A percentile compares a stretch with the other conserved stretches of the same genome.
phyloP scores from a whole-genome alignment of 2,329 filamentous ascomycete species.

The Colletotrichum sojae region DNA sequence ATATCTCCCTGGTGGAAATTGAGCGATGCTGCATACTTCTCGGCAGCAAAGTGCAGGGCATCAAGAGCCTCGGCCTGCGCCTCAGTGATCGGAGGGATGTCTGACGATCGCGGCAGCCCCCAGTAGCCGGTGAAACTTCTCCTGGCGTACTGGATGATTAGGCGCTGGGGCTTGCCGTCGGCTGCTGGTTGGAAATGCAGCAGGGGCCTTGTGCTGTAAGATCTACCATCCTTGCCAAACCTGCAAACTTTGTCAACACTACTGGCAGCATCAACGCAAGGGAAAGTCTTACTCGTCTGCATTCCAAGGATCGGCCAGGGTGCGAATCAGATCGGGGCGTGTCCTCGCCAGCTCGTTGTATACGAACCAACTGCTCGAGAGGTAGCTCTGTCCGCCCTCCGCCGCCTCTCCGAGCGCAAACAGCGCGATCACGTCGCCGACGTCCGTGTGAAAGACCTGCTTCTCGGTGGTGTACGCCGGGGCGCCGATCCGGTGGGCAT shows the following conservation, averaged over 20 bases:
- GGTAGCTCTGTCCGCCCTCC: constrained; percentile 69
- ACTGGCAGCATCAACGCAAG: no score
- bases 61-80: constrained; percentile 68
- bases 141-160: constrained; percentile 73
- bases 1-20: constrained; percentile 67
- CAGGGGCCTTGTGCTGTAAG: constrained; percentile 65
- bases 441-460: constrained; percentile 75
- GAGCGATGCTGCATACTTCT: constrained; percentile 60
- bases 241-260: constrained; percentile 48
- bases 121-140: constrained; percentile 72
- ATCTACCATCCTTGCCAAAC: constrained; percentile 63
- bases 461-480: constrained; percentile 74
- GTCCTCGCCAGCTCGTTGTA: constrained; percentile 74
- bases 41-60: constrained; percentile 64
- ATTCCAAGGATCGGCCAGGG: constrained; percentile 67
- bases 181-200: constrained; percentile 69
- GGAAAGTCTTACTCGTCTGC: constrained; percentile 53
- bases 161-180: constrained; percentile 61
- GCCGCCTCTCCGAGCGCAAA: constrained; percentile 67
- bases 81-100: constrained; percentile 70
- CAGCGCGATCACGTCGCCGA: constrained; percentile 71
- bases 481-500: constrained; percentile 61
- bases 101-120: constrained; percentile 64
- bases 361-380: constrained; percentile 71
- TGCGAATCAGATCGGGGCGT: constrained; percentile 72